A percentile compares a stretch with the other conserved stretches of the same genome.
Conservation (phyloP, 2,329 filamentous ascomycete species). For the Ophiocordyceps camponoti-rufipedis region DNA sequence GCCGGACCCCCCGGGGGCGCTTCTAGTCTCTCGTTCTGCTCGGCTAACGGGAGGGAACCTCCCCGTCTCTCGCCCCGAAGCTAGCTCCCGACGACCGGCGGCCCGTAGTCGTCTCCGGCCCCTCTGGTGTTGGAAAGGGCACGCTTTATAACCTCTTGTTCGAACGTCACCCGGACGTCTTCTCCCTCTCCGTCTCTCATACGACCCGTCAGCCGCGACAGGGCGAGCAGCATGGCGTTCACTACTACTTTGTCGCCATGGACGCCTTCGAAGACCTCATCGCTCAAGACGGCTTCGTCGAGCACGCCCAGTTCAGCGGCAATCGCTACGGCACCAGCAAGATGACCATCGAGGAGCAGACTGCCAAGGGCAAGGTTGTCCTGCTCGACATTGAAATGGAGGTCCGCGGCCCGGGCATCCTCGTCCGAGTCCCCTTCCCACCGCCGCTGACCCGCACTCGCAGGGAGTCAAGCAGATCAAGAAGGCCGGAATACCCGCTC, state of each 20-base stretch:
- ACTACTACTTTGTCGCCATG: conserved; percentile 64
- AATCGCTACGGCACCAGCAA: conserved; percentile 81
- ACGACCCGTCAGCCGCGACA: conserved; percentile 64
- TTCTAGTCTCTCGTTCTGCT: neutral
- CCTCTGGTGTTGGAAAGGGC: conserved; percentile 62
- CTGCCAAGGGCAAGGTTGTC: conserved; percentile 52
- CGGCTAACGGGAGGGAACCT: neutral
- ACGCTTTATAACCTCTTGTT: conserved; percentile 61
- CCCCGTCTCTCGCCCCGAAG: neutral
- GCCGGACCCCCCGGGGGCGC: too few relatives aligned
- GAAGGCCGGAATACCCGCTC: conserved; percentile 51
- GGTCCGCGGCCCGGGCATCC: conserved; percentile 23
- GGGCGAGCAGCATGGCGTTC: conserved; percentile 55
- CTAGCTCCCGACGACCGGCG: conserved; percentile 26
- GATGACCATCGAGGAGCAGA: conserved; percentile 58
- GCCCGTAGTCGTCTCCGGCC: conserved; percentile 61
- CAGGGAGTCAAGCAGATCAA: conserved; percentile 82
- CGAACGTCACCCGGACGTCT: conserved; percentile 29
- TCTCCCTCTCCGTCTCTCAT: conserved; percentile 45
- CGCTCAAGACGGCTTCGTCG: conserved; percentile 57
- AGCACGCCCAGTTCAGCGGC: conserved; percentile 67
- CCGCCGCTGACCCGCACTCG: neutral
- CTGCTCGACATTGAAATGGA: conserved; percentile 97
- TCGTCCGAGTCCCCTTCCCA: neutral
- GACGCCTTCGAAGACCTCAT: conserved; percentile 52